phyloP scores from a whole-genome alignment of 306 rosid species.

The Prunus fruticosa region DNA sequence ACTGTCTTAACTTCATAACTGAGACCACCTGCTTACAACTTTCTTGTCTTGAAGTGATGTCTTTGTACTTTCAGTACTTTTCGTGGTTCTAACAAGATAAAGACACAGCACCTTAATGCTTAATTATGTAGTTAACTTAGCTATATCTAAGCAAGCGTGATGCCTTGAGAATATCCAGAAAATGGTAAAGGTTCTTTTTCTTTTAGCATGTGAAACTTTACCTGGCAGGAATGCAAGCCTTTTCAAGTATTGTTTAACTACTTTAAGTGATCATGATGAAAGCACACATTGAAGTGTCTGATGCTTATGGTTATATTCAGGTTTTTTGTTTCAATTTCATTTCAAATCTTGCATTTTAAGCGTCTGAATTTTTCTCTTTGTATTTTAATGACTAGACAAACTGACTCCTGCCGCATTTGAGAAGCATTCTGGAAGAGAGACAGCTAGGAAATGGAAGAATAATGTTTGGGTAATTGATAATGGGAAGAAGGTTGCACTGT shows the following conservation, averaged over 20 bases:
- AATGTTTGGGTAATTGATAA: slow-evolving; percentile 87
- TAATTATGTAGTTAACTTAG: not conserved
- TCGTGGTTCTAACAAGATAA: slow-evolving; percentile 5
- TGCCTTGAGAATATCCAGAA: not conserved
- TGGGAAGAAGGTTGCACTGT: slow-evolving; percentile 87
- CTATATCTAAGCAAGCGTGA: not conserved
- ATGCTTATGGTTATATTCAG: slow-evolving; percentile 13
- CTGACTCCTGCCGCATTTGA: slow-evolving; percentile 94
- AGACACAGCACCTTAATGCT: not conserved
- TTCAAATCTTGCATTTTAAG: slow-evolving; percentile 15
- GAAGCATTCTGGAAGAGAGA: slow-evolving; percentile 97
- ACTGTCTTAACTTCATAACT: not conserved
- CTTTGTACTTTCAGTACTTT: not conserved
- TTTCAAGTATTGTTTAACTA: slow-evolving; percentile 3
- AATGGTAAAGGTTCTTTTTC: not conserved
- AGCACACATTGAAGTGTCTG: slow-evolving; percentile 4
- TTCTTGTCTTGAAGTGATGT: slow-evolving; percentile 1
- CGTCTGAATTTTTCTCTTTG: slow-evolving; percentile 7
- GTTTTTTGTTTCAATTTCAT: not conserved
- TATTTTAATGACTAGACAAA: slow-evolving; percentile 50
- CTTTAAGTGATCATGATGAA: slow-evolving; percentile 12
- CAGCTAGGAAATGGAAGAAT: slow-evolving; percentile 97
- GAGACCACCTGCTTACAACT: not conserved
- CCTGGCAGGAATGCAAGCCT: not conserved
- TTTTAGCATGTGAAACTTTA: not conserved